A percentile compares a stretch with the other conserved stretches of the same genome.
phyloP scores from a whole-genome alignment of 129 eudicot species.

The Escallonia herrerae region DNA sequence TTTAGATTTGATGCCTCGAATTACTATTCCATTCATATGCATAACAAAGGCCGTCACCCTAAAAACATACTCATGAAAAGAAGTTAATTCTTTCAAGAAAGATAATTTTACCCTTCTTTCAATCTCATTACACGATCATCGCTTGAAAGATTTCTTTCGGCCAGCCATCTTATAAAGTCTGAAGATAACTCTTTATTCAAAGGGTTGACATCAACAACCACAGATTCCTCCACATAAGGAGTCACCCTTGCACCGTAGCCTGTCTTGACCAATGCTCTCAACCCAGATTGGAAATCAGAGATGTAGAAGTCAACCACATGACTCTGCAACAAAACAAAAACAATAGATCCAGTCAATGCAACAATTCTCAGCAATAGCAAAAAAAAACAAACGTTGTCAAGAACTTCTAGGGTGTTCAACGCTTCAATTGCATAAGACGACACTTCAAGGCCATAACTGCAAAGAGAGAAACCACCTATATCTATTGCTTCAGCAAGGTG shows the following conservation, averaged over 20 bases:
- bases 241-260: constrained; percentile 77
- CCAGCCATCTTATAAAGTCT: constrained; percentile 62
- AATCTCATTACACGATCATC: constrained; percentile 65
- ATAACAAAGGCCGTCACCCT: too few species aligned
- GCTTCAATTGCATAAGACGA: not conserved
- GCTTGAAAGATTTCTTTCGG: constrained; percentile 51
- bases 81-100: too few species aligned
- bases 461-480: not conserved
- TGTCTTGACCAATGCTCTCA: constrained; percentile 70
- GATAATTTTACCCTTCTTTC: constrained; percentile 54
- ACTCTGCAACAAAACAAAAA: constrained; percentile 31
- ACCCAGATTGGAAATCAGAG: constrained; percentile 26
- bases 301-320: constrained; percentile 77
- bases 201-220: constrained; percentile 57
- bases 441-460: not conserved
- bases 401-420: not conserved
- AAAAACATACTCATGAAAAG: too few species aligned
- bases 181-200: constrained; percentile 47
- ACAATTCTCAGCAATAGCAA: not conserved
- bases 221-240: constrained; percentile 70
- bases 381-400: not conserved
- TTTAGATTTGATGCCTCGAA: too few species aligned
- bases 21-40: too few species aligned
- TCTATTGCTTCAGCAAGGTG: not conserved
- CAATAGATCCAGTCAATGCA: not conserved